Evolutionary conservation across 2,329 filamentous ascomycete genomes (phyloP), one percentile per base, ranked within the genome.

Genomic region (Cordyceps fumosorosea): DNA sequence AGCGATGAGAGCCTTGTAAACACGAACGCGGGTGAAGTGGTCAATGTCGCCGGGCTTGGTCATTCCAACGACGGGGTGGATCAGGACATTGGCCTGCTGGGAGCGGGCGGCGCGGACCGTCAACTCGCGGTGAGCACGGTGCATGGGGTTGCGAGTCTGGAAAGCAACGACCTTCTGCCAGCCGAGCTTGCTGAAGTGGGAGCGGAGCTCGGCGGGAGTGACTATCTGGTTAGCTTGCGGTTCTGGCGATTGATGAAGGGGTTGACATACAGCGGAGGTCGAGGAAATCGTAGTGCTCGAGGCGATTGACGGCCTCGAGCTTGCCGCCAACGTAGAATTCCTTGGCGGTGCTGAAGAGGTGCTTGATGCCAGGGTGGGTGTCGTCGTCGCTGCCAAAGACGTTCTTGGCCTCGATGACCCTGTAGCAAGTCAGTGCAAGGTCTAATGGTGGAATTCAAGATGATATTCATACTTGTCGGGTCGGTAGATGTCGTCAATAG

Each of bases 41-140:
- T 99, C 95, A 74, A 99, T 99, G 77, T 99, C 95, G 76, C 95
- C 95, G 63, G 95, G 95, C 84, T 99, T 99, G 75, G 95, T 99
- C 72, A 99, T 85, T 74, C 95, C 95, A 67, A 99, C 95, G 67
- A 99, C 95, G 65, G 95, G 95, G 82, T 99, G 95, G 77, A 99
- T 99, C 72, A 99, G 89, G 69, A 99, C 95, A 76, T 99, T 99
- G 76, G 95, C 95, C 77, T 97, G 93, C 78, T 96, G 91, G 63
- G 90, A 90, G 71, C 95, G 93, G 67, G 95, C 95, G 68, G 95
- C 95, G 72, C 95, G 92, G 73, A 99, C 95, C 64, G 95, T 99
- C 77, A 99, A 82, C 81, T 99, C 95, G 79, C 95, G 87, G 80
- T 99, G 95, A 75, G 95, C 95, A 72, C 95, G 90, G 83, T 99